Percentiles rank a stretch among this genome's conserved stretches.
These are phyloP conservation scores for Suillus brevipes DNA, from an alignment of 768 basidiomycete genomes.

Conservation along the genomic window DNA sequence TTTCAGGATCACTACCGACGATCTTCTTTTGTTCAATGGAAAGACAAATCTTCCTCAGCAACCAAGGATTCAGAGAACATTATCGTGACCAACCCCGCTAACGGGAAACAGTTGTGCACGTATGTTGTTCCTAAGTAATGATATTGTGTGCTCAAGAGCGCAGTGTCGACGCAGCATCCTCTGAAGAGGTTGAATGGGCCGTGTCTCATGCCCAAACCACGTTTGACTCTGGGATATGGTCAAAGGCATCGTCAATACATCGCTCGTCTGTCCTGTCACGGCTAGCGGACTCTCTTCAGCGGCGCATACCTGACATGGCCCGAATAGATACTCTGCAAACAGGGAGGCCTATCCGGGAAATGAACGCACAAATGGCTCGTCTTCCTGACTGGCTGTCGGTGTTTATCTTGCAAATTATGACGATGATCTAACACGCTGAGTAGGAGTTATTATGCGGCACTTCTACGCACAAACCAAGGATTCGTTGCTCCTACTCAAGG, in stretches of 20 bases:
- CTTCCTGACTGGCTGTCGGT: conserved; percentile 87
- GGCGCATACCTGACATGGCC: conserved; percentile 57
- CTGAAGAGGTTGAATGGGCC: conserved; percentile 49
- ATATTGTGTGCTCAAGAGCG: conserved; percentile 2
- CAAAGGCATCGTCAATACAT: conserved; percentile 51
- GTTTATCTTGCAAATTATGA: not conserved
- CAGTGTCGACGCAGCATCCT: conserved; percentile 58
- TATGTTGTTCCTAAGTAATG: conserved; percentile 11
- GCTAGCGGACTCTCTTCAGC: conserved; percentile 63
- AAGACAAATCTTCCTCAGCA: not conserved
- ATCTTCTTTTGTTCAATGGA: not conserved
- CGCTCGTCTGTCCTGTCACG: conserved; percentile 67
- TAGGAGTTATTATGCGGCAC: conserved; percentile 77
- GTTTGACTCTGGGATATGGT: conserved; percentile 75
- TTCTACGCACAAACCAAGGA: conserved; percentile 66
- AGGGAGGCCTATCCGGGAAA: conserved; percentile 79
- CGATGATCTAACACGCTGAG: conserved; percentile 9
- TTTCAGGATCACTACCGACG: conserved; percentile 15
- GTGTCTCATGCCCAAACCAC: conserved; percentile 55
- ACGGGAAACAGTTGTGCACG: conserved; percentile 58
- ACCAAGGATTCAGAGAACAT: conserved; percentile 39
- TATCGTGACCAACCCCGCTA: conserved; percentile 67
- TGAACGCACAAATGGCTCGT: conserved; percentile 74
- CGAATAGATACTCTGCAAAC: conserved; percentile 73
- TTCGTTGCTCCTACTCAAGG: conserved; percentile 81